A percentile compares a stretch with the other conserved stretches of the same genome.
phyloP scores from a whole-genome alignment of 2,329 filamentous ascomycete genomes.

The Karstenula rhodostoma region DNA sequence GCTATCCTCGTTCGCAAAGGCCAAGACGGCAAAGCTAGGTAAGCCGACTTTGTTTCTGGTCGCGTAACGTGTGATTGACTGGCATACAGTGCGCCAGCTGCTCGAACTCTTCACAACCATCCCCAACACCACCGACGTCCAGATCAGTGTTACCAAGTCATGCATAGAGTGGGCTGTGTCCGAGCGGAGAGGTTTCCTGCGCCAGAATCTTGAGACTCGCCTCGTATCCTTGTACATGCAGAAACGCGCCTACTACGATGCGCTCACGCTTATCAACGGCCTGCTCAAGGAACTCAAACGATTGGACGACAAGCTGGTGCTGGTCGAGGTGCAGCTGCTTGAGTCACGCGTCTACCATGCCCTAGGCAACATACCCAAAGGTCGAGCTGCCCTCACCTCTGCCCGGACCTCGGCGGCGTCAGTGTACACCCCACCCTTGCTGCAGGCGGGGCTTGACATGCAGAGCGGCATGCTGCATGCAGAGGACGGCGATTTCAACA shows the following conservation, averaged over 20 bases:
- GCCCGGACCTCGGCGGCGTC: conserved; percentile 94
- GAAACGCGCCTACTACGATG: conserved; percentile 97
- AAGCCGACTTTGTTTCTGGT: conserved; percentile 47
- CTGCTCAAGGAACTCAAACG: conserved; percentile 97
- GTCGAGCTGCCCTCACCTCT: conserved; percentile 90
- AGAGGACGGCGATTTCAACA: conserved; percentile 99
- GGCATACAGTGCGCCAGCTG: conserved; percentile 81
- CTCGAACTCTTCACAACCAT: conserved; percentile 95
- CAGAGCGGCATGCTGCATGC: conserved; percentile 99
- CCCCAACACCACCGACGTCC: conserved; percentile 91
- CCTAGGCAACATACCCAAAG: conserved; percentile 94
- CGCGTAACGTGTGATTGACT: conserved; percentile 16
- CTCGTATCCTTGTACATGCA: conserved; percentile 95
- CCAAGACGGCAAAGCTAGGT: conserved; percentile 98
- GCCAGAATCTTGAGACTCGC: conserved; percentile 96
- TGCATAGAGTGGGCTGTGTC: conserved; percentile 99
- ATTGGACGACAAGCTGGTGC: conserved; percentile 95
- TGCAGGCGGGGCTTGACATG: conserved; percentile 98
- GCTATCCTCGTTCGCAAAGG: conserved; percentile 96
- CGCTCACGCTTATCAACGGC: conserved; percentile 94
- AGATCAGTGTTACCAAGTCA: conserved; percentile 95
- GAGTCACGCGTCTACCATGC: conserved; percentile 98
- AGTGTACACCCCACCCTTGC: conserved; percentile 92
- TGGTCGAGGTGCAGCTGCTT: conserved; percentile 96
- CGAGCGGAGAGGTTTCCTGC: conserved; percentile 93